These are phyloP conservation scores for Mucor ambiguus DNA, from an alignment of 371 early-diverging fungal genomes.

Conservation along the genomic window DNA sequence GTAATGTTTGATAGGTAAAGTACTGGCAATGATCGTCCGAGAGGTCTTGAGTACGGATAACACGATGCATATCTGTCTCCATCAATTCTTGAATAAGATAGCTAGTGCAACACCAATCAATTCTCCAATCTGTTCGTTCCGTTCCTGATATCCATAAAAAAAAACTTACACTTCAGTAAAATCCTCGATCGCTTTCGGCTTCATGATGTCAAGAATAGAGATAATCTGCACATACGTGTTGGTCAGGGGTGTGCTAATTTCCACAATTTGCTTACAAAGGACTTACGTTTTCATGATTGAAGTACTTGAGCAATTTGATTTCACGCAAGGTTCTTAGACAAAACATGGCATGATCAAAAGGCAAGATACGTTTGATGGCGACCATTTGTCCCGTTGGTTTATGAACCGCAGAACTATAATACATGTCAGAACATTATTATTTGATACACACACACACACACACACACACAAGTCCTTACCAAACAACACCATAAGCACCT, in stretches of 20 bases:
- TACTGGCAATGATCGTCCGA: constrained; percentile 98
- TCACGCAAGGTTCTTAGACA: constrained; percentile 86
- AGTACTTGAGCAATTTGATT: constrained; percentile 88
- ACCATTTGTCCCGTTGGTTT: constrained; percentile 87
- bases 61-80: constrained; percentile 99
- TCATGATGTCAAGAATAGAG: constrained; percentile 88
- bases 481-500: constrained; percentile 71
- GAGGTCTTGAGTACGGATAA: constrained; percentile 96
- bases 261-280: too few relatives aligned
- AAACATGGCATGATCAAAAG: constrained; percentile 89
- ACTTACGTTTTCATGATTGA: constrained; percentile 82
- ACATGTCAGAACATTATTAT: neutral
- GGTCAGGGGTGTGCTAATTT: neutral
- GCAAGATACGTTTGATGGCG: constrained; percentile 91
- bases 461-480: constrained; percentile 36
- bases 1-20: constrained; percentile 96
- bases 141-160: too few relatives aligned
- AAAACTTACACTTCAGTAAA: constrained; percentile 84
- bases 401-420: constrained; percentile 76
- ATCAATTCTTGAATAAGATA: constrained; percentile 85
- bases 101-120: constrained; percentile 21
- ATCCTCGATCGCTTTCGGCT: constrained; percentile 69
- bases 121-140: too few relatives aligned
- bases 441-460: neutral
- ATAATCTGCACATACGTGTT: constrained; percentile 66